Base-by-base conservation (phyloP, 1,284 basidiomycete species). In the Ganoderma leucocontextum region DNA sequence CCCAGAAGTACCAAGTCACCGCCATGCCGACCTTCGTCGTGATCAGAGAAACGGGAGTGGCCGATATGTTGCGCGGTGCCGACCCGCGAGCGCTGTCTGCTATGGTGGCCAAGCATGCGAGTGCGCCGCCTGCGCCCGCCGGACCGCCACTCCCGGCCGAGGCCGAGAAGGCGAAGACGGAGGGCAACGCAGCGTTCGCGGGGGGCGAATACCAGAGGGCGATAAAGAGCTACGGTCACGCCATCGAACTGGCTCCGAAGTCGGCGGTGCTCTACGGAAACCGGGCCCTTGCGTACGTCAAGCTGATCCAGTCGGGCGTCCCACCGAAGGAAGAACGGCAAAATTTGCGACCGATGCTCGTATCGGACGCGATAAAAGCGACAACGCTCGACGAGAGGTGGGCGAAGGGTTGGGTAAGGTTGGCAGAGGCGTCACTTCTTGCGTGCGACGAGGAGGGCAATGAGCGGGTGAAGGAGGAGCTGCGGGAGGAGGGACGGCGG, bases 401-500 rank as follows among this genome's bases (percentile, higher is more conserved):
- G 63, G 67, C 59, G 1, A 68, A 68, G 60, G 67, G 63, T 10
- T 68, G 67, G 67, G 60, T 68, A 35, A 35, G 67, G 33, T 42
- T 68, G 63, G 67, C 59, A 4, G 67, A 68, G 53, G 67, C 63
- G 6, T 1, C 52, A 22, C 6, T 64, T 25, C 59, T 68, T 36
- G 9, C 59, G 13, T 12, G 17, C 6, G 60, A 64, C 15, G 67
- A 64, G 29, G 67, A 64, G 25, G 49, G 25, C 2, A 62, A 8
- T 13, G 59, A 64, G 19, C 39, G 15, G 2, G 19, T 61, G 17
- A 29, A 39, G 8, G 65, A 62, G 42, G 39, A 58, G 17, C 15
- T 19, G 52, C 38, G 29, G 44, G 39, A 25, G 15, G 60, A 41
- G 12, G 44, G 29, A n/a, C 29, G 44, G 12, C 29, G 36, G 36